Base-by-base conservation (phyloP, 805 yeast genomes). In the Lachancea meyersii region DNA sequence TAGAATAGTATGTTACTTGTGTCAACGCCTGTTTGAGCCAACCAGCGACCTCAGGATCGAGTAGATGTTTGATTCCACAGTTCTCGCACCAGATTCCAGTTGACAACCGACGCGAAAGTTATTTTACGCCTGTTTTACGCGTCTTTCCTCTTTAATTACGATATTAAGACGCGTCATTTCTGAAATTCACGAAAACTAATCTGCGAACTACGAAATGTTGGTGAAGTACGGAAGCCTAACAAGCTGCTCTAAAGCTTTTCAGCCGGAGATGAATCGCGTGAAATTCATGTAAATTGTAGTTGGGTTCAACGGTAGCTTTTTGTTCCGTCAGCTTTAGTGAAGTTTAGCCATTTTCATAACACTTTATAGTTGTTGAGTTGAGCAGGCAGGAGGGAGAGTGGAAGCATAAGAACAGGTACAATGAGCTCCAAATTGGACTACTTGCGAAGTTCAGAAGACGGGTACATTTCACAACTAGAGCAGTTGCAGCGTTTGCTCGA, bases 401-500 rank as follows among this genome's bases (percentile, higher is more conserved):
- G 19, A 4, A 10, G 5, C 8, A 5, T 10, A 16, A 16, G 32
- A 30, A 16, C 18, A 3, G 4, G 18, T 16, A 17, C 19, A 11
- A 36, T 36, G 32, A 18, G 26, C 14, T 27, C 40, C 3, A 32
- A n/a, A 13, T 5, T 23, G 14, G 23, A 16, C 11, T 9, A 20
- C 7, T 38, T 38, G 41, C 21, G 14, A n/a, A 21, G 16, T 21
- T 38, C 41, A 11, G 41, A 38, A 23, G 16, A 26, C 14, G 19
- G n/a, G 10, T 16, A 21, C 21, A 14, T 19, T 4, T 22, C 28
- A 11, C 24, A n/a, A 3, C 23, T 38, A 16, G 6, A 18, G 14
- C 32, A 31, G 20, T 14, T 38, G 28, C 35, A 27, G 30, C 19
- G 41, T 16, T 19, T 39, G 24, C 20, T 39, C 19, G 43, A 32